Base-by-base conservation (phyloP, 78 protist species). In the Goniomonas avonlea region DNA sequence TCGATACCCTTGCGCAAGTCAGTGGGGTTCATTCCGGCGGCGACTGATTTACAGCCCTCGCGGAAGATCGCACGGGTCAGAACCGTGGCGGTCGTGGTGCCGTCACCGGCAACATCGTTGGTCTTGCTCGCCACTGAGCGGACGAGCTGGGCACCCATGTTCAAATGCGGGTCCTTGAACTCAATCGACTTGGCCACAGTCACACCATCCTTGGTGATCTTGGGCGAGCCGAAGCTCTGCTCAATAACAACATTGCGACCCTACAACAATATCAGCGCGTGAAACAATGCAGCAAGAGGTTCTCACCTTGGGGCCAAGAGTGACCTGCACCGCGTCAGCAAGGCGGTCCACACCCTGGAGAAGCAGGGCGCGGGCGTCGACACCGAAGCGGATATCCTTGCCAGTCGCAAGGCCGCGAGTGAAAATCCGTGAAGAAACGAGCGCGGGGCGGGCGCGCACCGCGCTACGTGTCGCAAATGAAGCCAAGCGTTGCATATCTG, bases 121-220 rank as follows among this genome's bases (percentile, higher is more conserved):
- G 99, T 93, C 88, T 91, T 94, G 88, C 76, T 79, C 53, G 99
- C 98, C 3, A 95, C 99, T 25, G 78, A 56, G 5, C 86, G 77
- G 48, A 82, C 82, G 65, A 93, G 86, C 82, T 89, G 94, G 5
- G 99, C 99, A 37, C 99, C 99, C 55, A 96, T 65, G 89, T 97
- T 97, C 85, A 87, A 82, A 63, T 32, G 83, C 65, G 76, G 71
- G 85, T 94, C 94, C 60, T 48, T 34, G 82, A 97, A 92, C 79
- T 97, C 98, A 63, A 97, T 85, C 76, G 79, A 66, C 91, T 93
- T 96, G 70, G 99, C 99, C 5, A 97, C 99, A 8, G 98, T 95
- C 70, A 97, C 99, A 80, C 99, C 99, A 70, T 97, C 99, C 93
- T 97, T 97, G 80, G 99, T 97, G 94, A 97, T 97, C 86, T 93